Evolutionary conservation across 305 asterid genomes (phyloP), one percentile per base, ranked within the genome.

Genomic region (Rubia peregrina): DNA sequence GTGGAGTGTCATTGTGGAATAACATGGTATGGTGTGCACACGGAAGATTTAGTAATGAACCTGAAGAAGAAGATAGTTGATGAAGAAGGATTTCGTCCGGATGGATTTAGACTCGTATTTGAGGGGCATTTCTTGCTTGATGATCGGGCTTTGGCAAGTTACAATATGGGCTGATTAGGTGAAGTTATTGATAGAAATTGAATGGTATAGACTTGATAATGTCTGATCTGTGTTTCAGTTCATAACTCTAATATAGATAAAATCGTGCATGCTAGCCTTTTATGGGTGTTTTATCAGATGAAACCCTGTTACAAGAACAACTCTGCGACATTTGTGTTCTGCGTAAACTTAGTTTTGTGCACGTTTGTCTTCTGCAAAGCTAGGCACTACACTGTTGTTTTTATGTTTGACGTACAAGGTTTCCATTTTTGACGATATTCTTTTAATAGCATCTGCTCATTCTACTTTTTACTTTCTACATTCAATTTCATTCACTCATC

Each of bases 1-100:
- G 21, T 79, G 48, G 53, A 56, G 43, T n/a, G 41, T n/a, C 24
- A 30, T 4, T 0, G 33, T 22, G 67, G 76, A 19, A n/a, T 57
- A 71, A 68, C 66, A 19, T 12, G 36, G 3, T 13, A 74, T 38
- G 69, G 63, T 9, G 66, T 74, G 59, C 19, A 16, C 46, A 67
- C 21, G 17, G 22, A 49, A 5, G 73, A 67, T 73, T 33, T 51
- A 19, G 69, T 77, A 1, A 74, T 22, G n/a, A 41, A 59, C 51
- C 60, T 80, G 36, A 19, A 55, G 49, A 42, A 62, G 0, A 36
- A 76, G 81, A 40, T 80, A 76, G 51, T 21, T 67, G 26, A 66
- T 80, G 17, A n/a, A 67, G 16, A 57, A 56, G 51, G 48, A 26
- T 49, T 30, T 3, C 6, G 3, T 43, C 21, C 7, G 57, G 7